phyloP scores from a whole-genome alignment of 2,329 filamentous ascomycete genomes.

The Ceratocystiopsis brevicomis region DNA sequence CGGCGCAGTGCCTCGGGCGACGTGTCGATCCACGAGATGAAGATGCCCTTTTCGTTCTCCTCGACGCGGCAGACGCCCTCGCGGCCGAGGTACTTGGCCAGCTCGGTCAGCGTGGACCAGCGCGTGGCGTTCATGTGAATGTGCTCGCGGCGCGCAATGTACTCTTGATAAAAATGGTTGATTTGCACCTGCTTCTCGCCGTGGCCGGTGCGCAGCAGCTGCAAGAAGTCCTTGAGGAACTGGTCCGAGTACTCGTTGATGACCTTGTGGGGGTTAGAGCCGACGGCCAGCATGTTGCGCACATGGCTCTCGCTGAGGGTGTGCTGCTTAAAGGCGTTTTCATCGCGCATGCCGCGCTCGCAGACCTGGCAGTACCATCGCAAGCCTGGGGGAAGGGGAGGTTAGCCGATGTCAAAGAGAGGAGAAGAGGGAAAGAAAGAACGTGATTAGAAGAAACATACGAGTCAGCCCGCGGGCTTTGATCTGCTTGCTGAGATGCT shows the following conservation, averaged over 20 bases:
- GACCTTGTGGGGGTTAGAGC: constrained; percentile 67
- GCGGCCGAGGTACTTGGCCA: constrained; percentile 67
- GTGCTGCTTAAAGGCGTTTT: constrained; percentile 86
- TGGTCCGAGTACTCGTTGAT: constrained; percentile 67
- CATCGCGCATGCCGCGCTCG: constrained; percentile 52
- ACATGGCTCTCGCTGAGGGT: constrained; percentile 71
- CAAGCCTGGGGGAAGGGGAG: constrained; percentile 50
- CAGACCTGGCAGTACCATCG: constrained; percentile 86
- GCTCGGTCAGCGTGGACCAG: constrained; percentile 77
- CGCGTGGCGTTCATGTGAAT: constrained; percentile 87
- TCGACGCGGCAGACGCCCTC: constrained; percentile 83
- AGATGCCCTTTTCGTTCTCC: constrained; percentile 69
- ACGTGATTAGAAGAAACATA: constrained; percentile 1
- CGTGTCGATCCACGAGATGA: constrained; percentile 82
- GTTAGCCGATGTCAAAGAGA: background rate
- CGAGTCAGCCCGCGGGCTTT: constrained; percentile 46
- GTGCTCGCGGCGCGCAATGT: constrained; percentile 63
- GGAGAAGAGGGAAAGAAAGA: background rate
- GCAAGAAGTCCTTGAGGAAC: constrained; percentile 63
- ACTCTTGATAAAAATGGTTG: constrained; percentile 91
- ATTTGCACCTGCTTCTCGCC: constrained; percentile 78
- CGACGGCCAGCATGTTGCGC: constrained; percentile 72
- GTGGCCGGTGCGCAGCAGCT: constrained; percentile 61
- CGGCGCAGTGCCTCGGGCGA: constrained; percentile 67
- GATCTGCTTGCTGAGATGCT: constrained; percentile 77